Conservation (phyloP, 495 filamentous ascomycete genomes). For the Baudoinia panamericana region DNA sequence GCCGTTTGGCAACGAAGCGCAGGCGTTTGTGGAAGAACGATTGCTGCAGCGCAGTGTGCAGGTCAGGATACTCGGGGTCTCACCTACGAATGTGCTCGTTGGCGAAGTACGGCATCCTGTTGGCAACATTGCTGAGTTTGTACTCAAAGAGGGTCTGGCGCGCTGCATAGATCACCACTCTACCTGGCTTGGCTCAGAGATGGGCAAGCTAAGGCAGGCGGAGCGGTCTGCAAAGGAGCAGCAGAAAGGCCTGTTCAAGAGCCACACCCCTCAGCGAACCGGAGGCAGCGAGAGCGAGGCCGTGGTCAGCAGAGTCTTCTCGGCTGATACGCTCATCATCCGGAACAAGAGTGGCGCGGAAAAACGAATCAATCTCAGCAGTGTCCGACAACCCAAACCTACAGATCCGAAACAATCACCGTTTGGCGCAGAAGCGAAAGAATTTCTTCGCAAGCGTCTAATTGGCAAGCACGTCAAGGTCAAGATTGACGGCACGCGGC, state of each 20-base stretch:
- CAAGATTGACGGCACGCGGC: constrained; percentile 76
- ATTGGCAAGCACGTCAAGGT: constrained; percentile 92
- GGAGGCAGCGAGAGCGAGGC: constrained; percentile 54
- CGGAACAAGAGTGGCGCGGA: constrained; percentile 71
- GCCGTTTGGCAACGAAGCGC: constrained; percentile 74
- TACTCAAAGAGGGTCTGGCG: constrained; percentile 78
- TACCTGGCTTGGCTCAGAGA: constrained; percentile 69
- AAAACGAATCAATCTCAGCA: constrained; percentile 83
- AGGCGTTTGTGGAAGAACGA: constrained; percentile 69
- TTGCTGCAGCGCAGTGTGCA: constrained; percentile 75
- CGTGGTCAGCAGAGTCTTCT: constrained; percentile 69
- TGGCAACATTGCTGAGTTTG: constrained; percentile 79
- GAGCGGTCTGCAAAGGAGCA: constrained; percentile 71
- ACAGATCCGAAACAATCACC: constrained; percentile 70
- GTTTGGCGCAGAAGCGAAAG: constrained; percentile 85
- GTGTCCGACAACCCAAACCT: constrained; percentile 78
- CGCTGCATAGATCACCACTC: constrained; percentile 91
- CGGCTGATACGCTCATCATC: constrained; percentile 77
- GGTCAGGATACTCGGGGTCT: constrained; percentile 69
- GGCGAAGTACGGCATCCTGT: constrained; percentile 62
- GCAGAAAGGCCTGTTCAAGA: constrained; percentile 63
- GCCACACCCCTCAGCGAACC: constrained; percentile 47
- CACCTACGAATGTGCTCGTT: constrained; percentile 49
- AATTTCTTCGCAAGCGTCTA: constrained; percentile 81
- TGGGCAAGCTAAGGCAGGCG: constrained; percentile 72